Conservation (phyloP, 2,329 filamentous ascomycete genomes). For the Massarina eburnea region DNA sequence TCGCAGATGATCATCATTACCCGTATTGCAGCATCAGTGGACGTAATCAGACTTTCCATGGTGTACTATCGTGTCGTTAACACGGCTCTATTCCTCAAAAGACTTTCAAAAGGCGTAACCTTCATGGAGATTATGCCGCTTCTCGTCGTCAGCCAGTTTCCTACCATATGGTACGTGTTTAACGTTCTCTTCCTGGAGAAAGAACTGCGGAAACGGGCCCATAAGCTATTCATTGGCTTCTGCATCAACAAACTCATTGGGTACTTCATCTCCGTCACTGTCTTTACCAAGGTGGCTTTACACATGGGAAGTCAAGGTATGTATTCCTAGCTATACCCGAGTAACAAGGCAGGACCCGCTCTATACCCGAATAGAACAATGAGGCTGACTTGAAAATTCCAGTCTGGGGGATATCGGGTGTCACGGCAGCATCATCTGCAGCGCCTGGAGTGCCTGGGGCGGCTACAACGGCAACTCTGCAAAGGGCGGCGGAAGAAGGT, state of each 20-base stretch:
- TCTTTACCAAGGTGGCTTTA: conserved; percentile 2
- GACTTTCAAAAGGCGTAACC: neutral
- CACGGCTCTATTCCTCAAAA: conserved; percentile 1
- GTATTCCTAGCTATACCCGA: neutral
- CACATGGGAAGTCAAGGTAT: conserved; percentile 5
- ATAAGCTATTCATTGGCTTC: conserved; percentile 1
- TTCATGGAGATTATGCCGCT: neutral
- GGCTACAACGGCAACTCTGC: neutral
- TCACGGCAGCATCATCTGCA: neutral
- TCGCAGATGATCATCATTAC: conserved; percentile 1
- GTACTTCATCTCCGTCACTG: neutral
- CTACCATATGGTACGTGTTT: neutral
- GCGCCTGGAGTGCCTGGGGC: neutral
- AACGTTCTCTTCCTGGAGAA: neutral
- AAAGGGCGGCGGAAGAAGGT: conserved; percentile 2
- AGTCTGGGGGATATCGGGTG: conserved; percentile 4
- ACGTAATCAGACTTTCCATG: neutral
- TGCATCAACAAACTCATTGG: conserved; percentile 3
- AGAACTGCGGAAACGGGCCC: conserved; percentile 1
- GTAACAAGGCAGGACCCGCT: neutral
- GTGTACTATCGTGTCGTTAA: conserved; percentile 4
- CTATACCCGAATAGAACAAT: neutral
- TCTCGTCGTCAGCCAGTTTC: neutral
- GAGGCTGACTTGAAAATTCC: neutral
- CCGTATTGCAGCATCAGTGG: neutral